phyloP scores from a whole-genome alignment of 306 rosid species.

The Senna siamea region DNA sequence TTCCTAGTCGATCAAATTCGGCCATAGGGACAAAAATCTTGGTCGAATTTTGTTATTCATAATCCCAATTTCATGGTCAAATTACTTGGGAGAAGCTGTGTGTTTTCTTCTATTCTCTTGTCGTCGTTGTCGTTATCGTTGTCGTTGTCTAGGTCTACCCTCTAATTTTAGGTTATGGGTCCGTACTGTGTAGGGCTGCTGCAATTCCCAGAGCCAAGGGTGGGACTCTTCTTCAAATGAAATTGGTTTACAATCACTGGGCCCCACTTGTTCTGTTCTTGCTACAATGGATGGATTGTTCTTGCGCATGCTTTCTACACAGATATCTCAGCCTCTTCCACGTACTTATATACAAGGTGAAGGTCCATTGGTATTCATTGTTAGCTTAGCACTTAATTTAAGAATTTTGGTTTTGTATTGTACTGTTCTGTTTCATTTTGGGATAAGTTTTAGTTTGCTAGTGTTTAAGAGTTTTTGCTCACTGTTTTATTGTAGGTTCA shows the following conservation, averaged over 20 bases:
- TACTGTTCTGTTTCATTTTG: background rate
- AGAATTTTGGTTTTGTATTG: conserved; percentile 23
- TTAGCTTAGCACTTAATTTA: conserved; percentile 9
- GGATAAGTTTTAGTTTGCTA: conserved; percentile 1
- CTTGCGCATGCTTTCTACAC: conserved; percentile 79
- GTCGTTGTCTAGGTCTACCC: background rate
- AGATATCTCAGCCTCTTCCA: conserved; percentile 84
- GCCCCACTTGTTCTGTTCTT: conserved; percentile 80
- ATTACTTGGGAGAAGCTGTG: too few species aligned
- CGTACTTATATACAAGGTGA: conserved; percentile 82
- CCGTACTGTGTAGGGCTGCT: conserved; percentile 68
- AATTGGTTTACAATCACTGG: conserved; percentile 82
- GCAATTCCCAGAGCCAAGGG: conserved; percentile 88
- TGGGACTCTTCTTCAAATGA: conserved; percentile 85
- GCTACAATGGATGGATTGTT: conserved; percentile 92
- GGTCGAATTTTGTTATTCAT: conserved; percentile 12
- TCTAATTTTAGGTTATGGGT: conserved; percentile 46
- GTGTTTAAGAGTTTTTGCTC: conserved; percentile 1
- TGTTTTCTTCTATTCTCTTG: too few species aligned
- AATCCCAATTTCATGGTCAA: conserved; percentile 8
- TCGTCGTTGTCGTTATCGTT: too few species aligned
- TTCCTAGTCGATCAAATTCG: background rate
- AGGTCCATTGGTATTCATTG: conserved; percentile 15
- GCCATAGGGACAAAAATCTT: background rate
- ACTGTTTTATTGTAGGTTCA: conserved; percentile 58